Base-by-base conservation (phyloP, 306 rosid genomes). In the Cucurbita argyrosperma region DNA sequence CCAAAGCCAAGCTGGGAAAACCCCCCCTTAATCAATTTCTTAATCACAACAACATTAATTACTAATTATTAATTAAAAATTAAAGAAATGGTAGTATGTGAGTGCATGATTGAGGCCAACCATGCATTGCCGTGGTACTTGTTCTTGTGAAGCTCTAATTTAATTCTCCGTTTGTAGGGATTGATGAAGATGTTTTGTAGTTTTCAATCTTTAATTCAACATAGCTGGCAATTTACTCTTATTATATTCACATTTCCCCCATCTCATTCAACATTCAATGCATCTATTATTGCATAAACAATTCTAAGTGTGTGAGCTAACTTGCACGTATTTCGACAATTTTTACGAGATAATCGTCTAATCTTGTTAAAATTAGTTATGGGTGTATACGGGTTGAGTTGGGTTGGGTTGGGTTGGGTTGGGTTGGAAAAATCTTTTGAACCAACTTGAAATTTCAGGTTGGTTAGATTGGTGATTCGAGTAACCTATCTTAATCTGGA, bases 1-100 rank as follows among this genome's bases (percentile, higher is more conserved):
- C 86, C 83, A 76, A 85, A 77, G 85, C 90, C 95, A 83, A 88
- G 80, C 87, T 79, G 87, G 82, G 80, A 86, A 13, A 30, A 85
- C 5, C 5, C 71, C 71, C 81, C 11, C 62, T 43, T 50, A 50
- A 47, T 30, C 35, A 30, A 30, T 30, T 30, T 30, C 35, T 30
- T 30, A 30, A 30, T 30, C 35, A 30, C 35, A 30, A 30, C 35
- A 30, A 30, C 35, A 30, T 30, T 30, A 0, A 30, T 30, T 30
- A 30, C 2, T 30, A 3, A 30, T 30, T 30, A 30, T 30, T 30
- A 30, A 30, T 30, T 30, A 30, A 30, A 30, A 30, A 30, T 30
- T 30, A 30, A 30, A 30, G 35, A 30, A 30, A 30, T 30, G 35
- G 35, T 30, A 46, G 12, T 46, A 40, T 46, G 11, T 10, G 46